Evolutionary conservation across 345 rosid species (phyloP).

Genomic region (Trapa bicornis): DNA sequence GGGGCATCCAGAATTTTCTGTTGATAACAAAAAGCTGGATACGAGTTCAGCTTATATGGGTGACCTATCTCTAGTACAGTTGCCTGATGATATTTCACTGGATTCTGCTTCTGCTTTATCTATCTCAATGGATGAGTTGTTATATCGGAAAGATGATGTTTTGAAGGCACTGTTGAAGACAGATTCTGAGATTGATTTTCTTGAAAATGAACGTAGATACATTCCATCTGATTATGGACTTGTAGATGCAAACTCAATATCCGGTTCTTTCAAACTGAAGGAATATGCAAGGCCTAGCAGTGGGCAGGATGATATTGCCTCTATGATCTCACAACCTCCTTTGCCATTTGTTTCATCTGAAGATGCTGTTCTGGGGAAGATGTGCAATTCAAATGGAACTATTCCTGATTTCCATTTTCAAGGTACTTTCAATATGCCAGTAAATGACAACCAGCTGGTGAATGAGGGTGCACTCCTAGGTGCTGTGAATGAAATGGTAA

Average conservation of each 20-base stretch:
- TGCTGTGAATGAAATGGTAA: background rate
- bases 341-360: conserved; percentile 29
- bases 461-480: background rate
- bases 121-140: conserved; percentile 48
- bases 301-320: conserved; percentile 18
- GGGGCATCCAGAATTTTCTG: conserved; percentile 34
- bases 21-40: conserved; percentile 67
- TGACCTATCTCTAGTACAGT: conserved; percentile 46
- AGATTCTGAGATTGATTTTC: conserved; percentile 79
- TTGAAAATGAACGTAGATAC: conserved; percentile 59
- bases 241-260: conserved; percentile 14
- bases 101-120: conserved; percentile 50
- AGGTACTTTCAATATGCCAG: conserved; percentile 38
- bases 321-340: conserved; percentile 22
- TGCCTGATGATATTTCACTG: conserved; percentile 42
- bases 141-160: conserved; percentile 47
- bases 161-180: conserved; percentile 61
- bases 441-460: background rate
- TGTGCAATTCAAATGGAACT: conserved; percentile 26
- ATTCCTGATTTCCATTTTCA: conserved; percentile 50
- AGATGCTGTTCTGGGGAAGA: conserved; percentile 21
- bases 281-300: conserved; percentile 16
- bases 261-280: conserved; percentile 21
- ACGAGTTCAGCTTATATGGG: conserved; percentile 32
- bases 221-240: conserved; percentile 34